These are phyloP conservation scores for Iris macrosiphon DNA, from an alignment of 106 monocot genomes.

Conservation along the genomic window DNA sequence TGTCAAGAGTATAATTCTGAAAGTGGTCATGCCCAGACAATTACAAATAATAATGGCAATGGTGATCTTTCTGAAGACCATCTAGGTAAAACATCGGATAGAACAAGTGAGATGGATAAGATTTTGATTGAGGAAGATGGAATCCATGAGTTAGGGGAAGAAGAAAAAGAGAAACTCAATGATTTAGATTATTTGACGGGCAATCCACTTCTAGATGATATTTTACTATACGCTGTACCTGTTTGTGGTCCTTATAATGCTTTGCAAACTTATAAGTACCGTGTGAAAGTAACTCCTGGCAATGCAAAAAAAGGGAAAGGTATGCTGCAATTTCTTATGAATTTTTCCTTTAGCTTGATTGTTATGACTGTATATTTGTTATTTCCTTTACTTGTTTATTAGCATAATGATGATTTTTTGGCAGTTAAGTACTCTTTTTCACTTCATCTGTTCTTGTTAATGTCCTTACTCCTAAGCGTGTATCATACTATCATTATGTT, in stretches of 20 bases:
- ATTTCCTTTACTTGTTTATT: too few relatives aligned
- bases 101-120: constrained; percentile 37
- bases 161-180: constrained; percentile 72
- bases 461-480: too few relatives aligned
- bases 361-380: too few relatives aligned
- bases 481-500: too few relatives aligned
- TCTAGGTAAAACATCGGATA: constrained; percentile 1
- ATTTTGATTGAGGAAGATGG: constrained; percentile 66
- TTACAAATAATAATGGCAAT: constrained; percentile 11
- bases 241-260: constrained; percentile 96
- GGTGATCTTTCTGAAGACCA: constrained; percentile 13
- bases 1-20: constrained; percentile 55
- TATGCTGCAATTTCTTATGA: too few relatives aligned
- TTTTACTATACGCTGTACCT: constrained; percentile 91
- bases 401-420: too few relatives aligned
- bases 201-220: constrained; percentile 77
- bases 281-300: constrained; percentile 97
- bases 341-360: too few relatives aligned
- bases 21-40: constrained; percentile 2
- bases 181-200: constrained; percentile 90
- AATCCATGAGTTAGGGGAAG: constrained; percentile 68
- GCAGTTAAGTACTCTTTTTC: too few relatives aligned
- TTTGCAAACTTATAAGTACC: constrained; percentile 87
- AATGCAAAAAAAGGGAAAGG: constrained; percentile 97
- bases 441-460: too few relatives aligned